phyloP scores from a whole-genome alignment of 768 basidiomycete genomes.

The Naganishia antarctica region DNA sequence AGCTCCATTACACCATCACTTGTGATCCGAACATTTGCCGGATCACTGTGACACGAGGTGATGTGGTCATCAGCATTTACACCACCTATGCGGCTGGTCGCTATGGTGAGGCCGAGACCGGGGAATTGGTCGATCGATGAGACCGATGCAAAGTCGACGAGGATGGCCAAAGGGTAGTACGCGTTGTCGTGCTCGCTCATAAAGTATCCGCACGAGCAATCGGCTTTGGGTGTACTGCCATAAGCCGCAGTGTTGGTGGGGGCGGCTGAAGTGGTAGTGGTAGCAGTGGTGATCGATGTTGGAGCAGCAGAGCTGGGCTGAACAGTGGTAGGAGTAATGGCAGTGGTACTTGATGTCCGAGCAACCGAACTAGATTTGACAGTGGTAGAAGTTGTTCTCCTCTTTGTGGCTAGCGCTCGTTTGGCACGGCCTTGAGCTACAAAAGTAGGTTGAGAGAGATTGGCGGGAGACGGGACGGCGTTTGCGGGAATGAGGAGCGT shows the following conservation, averaged over 20 bases:
- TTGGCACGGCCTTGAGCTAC: not conserved
- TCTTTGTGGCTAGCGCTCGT: not conserved
- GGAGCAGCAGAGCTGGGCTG: not conserved
- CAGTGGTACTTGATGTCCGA: not conserved
- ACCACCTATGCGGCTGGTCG: constrained; percentile 4
- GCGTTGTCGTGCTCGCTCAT: constrained; percentile 15
- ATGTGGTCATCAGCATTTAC: constrained; percentile 5
- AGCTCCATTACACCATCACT: not conserved
- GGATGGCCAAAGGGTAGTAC: constrained; percentile 17
- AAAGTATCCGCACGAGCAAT: constrained; percentile 15
- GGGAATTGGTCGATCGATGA: constrained; percentile 9
- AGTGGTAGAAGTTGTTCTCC: not conserved
- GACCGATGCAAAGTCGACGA: constrained; percentile 17
- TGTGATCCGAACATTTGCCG: constrained; percentile 3
- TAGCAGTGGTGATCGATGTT: not conserved
- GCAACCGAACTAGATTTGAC: not conserved
- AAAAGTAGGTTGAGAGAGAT: no score
- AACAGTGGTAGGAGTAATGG: not conserved
- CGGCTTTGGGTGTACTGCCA: not conserved
- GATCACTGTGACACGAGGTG: constrained; percentile 14
- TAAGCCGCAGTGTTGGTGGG: not conserved
- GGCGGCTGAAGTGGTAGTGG: not conserved
- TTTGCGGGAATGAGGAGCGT: no score
- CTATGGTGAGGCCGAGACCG: not conserved
- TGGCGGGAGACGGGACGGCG: no score